Conservation (phyloP, 2,329 filamentous ascomycete species). For the Neofusicoccum cordaticola region DNA sequence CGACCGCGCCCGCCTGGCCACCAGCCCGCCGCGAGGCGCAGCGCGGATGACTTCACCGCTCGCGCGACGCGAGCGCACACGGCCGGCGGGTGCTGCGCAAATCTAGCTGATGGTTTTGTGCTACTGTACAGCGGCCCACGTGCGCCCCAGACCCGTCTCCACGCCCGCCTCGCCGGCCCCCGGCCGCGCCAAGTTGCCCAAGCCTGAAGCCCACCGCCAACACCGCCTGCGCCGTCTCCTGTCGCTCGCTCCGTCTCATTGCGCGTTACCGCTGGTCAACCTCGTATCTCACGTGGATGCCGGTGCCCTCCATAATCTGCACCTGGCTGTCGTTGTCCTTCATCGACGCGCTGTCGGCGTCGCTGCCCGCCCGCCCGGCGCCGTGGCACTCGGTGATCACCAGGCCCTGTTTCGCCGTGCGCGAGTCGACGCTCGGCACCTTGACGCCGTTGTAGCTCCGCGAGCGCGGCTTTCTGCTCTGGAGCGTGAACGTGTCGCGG, state of each 20-base stretch:
- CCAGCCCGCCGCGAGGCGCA: not conserved
- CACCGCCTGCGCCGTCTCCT: not conserved
- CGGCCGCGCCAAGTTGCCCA: constrained; percentile 4
- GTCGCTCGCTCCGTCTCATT: constrained; percentile 5
- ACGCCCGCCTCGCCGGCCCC: not conserved
- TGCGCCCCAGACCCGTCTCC: not conserved
- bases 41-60: constrained; percentile 4
- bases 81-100: too few species aligned
- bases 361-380: not conserved
- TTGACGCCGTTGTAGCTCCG: constrained; percentile 4
- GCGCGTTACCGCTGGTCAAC: not conserved
- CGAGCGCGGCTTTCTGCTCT: not conserved
- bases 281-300: constrained; percentile 11
- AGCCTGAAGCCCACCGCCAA: not conserved
- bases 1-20: not conserved
- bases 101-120: too few species aligned
- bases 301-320: constrained; percentile 18
- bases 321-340: constrained; percentile 22
- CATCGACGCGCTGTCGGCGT: constrained; percentile 11
- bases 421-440: constrained; percentile 6
- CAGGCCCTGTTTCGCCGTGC: not conserved
- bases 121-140: not conserved
- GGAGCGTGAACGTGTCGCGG: constrained; percentile 9
- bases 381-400: not conserved
- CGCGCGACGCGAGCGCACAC: not conserved